Evolutionary conservation across 1,284 basidiomycete species (phyloP), one percentile per base, ranked within the genome.

Genomic region (Sphagnurus paluster): DNA sequence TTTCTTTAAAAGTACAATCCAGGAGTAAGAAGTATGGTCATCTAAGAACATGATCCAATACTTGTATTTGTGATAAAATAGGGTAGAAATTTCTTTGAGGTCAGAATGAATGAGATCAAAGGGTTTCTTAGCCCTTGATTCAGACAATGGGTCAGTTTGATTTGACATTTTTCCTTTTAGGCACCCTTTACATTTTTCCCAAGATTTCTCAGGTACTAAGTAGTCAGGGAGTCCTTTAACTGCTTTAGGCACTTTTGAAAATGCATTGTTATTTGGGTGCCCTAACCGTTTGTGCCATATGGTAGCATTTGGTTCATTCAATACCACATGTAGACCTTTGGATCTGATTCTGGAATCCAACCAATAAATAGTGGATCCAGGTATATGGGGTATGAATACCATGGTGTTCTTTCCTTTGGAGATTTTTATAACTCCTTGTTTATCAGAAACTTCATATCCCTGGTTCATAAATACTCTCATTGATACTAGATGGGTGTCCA

Each of bases 11-110:
- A 17, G 16, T 19, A 39, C 38, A 2, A 39, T 46, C 49, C 44
- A 49, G 39, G 32, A 41, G 38, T 53, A 44, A 6, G 56, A 57
- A 5, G 61, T 50, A 40, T 51, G 54, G 38, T 68, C 60, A 52
- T 70, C 60, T 7, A 66, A 30, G 28, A 70, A 57, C 0, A 57
- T 55, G 6, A 67, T 52, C 13, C 46, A 44, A 40, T 63, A 67
- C 24, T 57, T 57, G 43, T 54, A 59, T 16, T 46, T 48, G 32
- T 56, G 50, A 42, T 63, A 62, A 2, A 54, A 62, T 7, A 35
- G 7, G 1, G 52, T 35, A 2, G 59, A 54, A 16, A 54, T 56
- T 17, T 52, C 40, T 17, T 56, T 56, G 1, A 67, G 46, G 49
- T 66, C 61, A 0, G 59, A 59, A 46, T 63, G 60, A 32, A 63